Base-by-base conservation (phyloP, 2,329 filamentous ascomycete species). In the Herpotrichia juniperi region DNA sequence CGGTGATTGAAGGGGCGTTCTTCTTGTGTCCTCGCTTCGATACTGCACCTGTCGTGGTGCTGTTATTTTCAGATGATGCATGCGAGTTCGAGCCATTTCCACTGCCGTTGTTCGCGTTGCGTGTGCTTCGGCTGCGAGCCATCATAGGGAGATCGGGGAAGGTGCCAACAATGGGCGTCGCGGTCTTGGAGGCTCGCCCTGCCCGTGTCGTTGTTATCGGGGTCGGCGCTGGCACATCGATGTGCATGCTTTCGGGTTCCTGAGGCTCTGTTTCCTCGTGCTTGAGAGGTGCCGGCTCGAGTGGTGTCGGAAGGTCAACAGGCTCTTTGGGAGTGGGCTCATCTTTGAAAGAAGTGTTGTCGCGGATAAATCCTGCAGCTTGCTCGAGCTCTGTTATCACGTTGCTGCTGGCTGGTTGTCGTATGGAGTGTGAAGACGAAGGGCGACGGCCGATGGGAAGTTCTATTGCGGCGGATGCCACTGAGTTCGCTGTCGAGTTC, bases 401-500 rank as follows among this genome's bases (percentile, higher is more conserved):
- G 17, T 70, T 72, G 56, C 61, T 72, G 34, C 46, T 65, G 9
- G 53, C 32, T 35, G 47, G 35, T 32, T 66, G 71, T 8, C 66
- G 68, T 26, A 67, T 53, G 11, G 71, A 74, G 45, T 74, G 71
- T 5, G 71, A 70, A 12, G 73, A 73, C 3, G 71, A 70, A 14
- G 73, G 72, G 17, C 71, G 69, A 16, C 63, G 65, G 16, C 52
- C 64, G 25, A 53, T 47, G 16, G 63, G 43, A 34, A 57, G 44
- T 12, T 79, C 81, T 53, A 90, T 78, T 39, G 78, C 78, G 31
- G 72, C 86, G 48, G 84, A 82, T 14, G 62, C 56, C 11, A 68
- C 58, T 14, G 72, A 74, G 32, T 68, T 73, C 5, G 72, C 61
- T 3, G 61, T 72, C 14, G 89, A 90, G 66, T 89, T 93, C 68